Base-by-base conservation (phyloP, 768 basidiomycete genomes). In the Gloeostereum incarnatum region DNA sequence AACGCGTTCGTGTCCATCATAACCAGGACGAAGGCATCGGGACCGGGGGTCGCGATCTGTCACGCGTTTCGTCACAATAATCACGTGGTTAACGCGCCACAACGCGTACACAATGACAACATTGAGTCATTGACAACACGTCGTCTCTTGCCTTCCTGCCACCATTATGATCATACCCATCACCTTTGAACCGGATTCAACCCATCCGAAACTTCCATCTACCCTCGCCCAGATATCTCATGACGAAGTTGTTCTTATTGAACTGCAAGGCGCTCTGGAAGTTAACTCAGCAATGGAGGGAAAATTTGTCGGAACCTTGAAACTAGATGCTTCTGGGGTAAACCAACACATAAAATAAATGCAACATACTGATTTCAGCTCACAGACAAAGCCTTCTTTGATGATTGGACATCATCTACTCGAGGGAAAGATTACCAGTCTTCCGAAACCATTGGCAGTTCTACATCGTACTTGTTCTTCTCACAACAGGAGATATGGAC, bases 401-500 rank as follows among this genome's bases (percentile, higher is more conserved):
- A 57, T 68, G 38, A 84, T 97, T 42, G 92, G 92, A 9, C 81
- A 93, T 58, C 90, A 96, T 50, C 66, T 92, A 21, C 75, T 97
- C 4, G 93, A 97, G 52, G 92, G 92, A 38, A 87, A 84, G 53
- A 66, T 94, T 43, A 68, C 75, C 23, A 66, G 59, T 31, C 67
- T 97, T 5, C 61, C 81, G 2, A 93, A 88, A 53, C 90, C 92
- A 0, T 67, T 88, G 20, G 93, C 85, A 2, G 73, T 96, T 29
- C 68, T 96, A 21, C 63, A 71, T 43, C 71, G 75, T 34, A 57
- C 59, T 41, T 48, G 44, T 17, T 10, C 49, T 3, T n/a, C 16
- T 17, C 24, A 30, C n/a, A 42, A 16, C 33, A 35, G 17, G 35
- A 22, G 13, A 22, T 24, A n/a, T n/a, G n/a, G n/a, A 10, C 11